Evolutionary conservation across 192 early-diverging fungal genomes (phyloP), one percentile per base, ranked within the genome.

Genomic region (Umbelopsis sp.): DNA sequence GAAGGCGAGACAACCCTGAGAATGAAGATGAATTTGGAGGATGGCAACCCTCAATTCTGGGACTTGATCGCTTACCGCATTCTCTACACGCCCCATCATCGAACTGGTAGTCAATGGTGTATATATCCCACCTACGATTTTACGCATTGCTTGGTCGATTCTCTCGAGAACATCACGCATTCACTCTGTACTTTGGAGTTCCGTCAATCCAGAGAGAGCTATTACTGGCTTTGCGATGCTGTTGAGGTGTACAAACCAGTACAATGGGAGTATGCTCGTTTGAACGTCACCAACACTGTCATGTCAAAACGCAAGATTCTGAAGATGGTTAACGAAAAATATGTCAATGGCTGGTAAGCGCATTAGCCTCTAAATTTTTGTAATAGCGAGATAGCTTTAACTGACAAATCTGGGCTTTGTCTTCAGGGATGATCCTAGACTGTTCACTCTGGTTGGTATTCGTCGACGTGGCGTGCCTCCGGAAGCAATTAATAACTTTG

Each of bases 81-180:
- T 47, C 66, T 96, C 61, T 94, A 92, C 70, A 87, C 96, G 12
- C 90, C 89, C 48, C 98, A 99, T 79, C 91, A 92, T 80, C 90
- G 98, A 47, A 98, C 98, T 30, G 95, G 91, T 46, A 81, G 88
- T 49, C 79, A 92, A 52, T 99, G 98, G 98, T 94, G 97, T 74
- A 94, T 99, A 78, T 99, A 99, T 78, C 98, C 97, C 52, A 99
- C 97, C 11, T 99, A 99, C 76, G 98, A 99, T 80, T 99, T 91
- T 78, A 97, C 97, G 4, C 98, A 99, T 80, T 99, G 98, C 73
- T 85, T 99, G 20, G 93, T 92, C 69, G 98, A 99, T 81, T 99
- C 98, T 18, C 91, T 99, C 73, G 98, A 99, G 78, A 97, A 99
- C 86, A 99, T 99, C 67, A 97, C 96, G 9, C 98, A 99, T 79